Evolutionary conservation across 371 early-diverging fungal genomes (phyloP), one percentile per base, ranked within the genome.

Genomic region (Blakeslea trispora): DNA sequence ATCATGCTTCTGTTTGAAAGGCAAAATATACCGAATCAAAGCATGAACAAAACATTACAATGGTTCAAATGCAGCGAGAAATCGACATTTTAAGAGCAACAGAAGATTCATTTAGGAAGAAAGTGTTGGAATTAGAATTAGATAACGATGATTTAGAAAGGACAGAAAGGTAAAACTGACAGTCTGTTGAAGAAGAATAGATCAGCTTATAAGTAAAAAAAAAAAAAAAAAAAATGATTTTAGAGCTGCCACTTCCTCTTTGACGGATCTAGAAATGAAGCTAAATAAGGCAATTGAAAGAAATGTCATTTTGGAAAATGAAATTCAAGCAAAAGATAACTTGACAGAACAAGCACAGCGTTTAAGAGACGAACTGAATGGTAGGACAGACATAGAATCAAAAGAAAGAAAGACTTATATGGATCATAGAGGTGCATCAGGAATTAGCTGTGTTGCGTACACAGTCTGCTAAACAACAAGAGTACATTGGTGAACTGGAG

Each of bases 291-390:
- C 89, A 3, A 77, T 90, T 21, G 89, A 90, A 64, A 66, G 84
- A 47, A 86, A 85, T 59, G 83, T 82, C 17, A 76, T 84, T 53
- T 21, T 57, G 52, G 81, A 85, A 57, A 76, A 81, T 48, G 92
- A 91, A 61, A 82, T 86, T 19, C 75, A 83, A 47, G 62, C 80
- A 22, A 90, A 90, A 70, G 83, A 84, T 61, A 68, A 81, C 31
- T 65, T 91, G 34, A 79, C 75, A 8, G 90, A 86, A 34, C 88
- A 91, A 66, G 83, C 85, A 13, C 92, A 91, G 65, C 71, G 91
- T 64, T 70, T 91, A n/a, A 88, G 83, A 63, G 92, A 91, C 42
- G 91, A 91, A 65, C 70, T 91, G 14, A 73, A 81, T 63, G 86
- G 84, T 83, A 68, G n/a, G n/a, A 58, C 28, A 28, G 28, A 3